Percentiles rank a stretch among this genome's conserved stretches.
Evolutionary conservation across 169 alveolate genomes (phyloP).

Genomic region (Eimeria falciformis): DNA sequence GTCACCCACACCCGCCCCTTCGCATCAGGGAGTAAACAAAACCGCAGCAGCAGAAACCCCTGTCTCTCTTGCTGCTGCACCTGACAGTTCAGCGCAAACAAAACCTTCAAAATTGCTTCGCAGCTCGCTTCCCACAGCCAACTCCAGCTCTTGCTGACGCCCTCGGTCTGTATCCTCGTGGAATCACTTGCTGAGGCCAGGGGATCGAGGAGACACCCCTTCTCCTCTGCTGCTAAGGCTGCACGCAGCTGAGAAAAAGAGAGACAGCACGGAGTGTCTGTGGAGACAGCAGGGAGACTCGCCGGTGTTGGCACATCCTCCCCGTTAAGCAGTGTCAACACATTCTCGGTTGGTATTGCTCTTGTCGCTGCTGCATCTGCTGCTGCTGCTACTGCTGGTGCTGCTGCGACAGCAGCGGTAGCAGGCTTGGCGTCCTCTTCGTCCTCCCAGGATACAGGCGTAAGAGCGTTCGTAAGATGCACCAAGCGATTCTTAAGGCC

Average conservation of each 20-base stretch:
- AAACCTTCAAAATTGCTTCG: constrained; percentile 24
- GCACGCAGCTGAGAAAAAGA: constrained; percentile 25
- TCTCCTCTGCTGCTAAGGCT: constrained; percentile 30
- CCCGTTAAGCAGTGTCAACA: too few species aligned
- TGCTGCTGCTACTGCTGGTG: constrained; percentile 14
- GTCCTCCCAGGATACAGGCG: constrained; percentile 1
- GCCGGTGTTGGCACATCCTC: too few species aligned
- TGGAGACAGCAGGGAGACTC: too few species aligned
- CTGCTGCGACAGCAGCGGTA: constrained; percentile 18
- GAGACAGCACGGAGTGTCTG: neutral
- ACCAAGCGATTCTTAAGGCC: constrained; percentile 79
- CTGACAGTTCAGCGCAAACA: neutral
- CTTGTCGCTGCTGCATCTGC: constrained; percentile 8
- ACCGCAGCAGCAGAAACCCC: constrained; percentile 44
- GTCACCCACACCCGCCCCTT: constrained; percentile 25
- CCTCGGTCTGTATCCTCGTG: neutral
- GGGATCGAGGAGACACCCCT: too few species aligned
- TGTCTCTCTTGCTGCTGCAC: constrained; percentile 31
- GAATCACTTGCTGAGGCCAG: neutral
- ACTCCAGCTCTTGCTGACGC: neutral
- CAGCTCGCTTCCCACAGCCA: constrained; percentile 19
- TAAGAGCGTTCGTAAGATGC: constrained; percentile 87
- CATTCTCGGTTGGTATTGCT: neutral
- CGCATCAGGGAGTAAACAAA: constrained; percentile 8
- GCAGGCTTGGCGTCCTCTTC: neutral